Evolutionary conservation across 345 rosid species (phyloP).

Genomic region (Psidium guajava): DNA sequence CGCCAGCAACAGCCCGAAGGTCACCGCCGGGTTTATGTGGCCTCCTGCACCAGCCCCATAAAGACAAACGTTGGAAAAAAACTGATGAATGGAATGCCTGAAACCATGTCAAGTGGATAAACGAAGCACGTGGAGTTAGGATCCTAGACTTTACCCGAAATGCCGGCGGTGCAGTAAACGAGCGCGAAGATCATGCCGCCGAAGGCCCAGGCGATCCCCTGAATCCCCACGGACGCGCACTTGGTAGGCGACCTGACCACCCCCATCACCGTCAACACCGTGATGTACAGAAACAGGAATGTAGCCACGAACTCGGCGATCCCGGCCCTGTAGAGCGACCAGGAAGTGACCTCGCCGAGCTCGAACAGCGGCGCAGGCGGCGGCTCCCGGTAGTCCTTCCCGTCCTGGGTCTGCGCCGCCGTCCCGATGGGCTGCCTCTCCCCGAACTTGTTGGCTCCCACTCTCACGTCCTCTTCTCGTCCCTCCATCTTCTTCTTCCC

Average conservation of each 20-base stretch:
- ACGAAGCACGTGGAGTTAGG: background rate
- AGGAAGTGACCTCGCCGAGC: constrained; percentile 9
- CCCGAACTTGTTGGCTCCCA: constrained; percentile 19
- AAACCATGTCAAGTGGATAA: background rate
- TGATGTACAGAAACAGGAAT: constrained; percentile 7
- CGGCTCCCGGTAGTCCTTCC: constrained; percentile 18
- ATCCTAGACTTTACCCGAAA: constrained; percentile 8
- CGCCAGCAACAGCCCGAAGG: constrained; percentile 16
- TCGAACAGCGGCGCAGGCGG: constrained; percentile 15
- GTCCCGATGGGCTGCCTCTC: constrained; percentile 24
- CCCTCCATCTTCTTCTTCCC: constrained; percentile 8
- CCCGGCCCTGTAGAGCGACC: constrained; percentile 18
- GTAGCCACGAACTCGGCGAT: constrained; percentile 19
- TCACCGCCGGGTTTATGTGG: constrained; percentile 19
- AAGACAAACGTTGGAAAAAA: background rate
- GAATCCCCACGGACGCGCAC: constrained; percentile 18
- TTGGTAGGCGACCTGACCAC: constrained; percentile 7
- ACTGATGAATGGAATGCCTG: background rate
- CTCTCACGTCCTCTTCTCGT: constrained; percentile 17
- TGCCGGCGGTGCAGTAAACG: constrained; percentile 21
- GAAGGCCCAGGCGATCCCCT: constrained; percentile 24
- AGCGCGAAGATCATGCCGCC: constrained; percentile 25
- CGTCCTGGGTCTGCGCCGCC: constrained; percentile 14
- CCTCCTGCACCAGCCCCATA: constrained; percentile 5
- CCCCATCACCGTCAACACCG: constrained; percentile 23